Evolutionary conservation across 345 rosid species (phyloP).

Genomic region (Carallia brachiata): DNA sequence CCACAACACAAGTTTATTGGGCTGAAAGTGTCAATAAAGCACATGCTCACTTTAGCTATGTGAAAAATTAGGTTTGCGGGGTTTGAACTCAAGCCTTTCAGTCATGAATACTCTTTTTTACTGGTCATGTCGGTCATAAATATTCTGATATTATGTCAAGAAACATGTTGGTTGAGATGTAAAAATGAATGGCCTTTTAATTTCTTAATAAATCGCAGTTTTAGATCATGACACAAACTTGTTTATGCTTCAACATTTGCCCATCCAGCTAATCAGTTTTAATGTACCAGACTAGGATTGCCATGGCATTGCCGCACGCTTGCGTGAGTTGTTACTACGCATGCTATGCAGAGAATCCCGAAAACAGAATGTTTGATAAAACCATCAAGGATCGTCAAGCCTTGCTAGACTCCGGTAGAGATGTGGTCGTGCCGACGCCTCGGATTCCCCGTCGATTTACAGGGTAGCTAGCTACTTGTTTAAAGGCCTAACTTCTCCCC

Average conservation of each 20-base stretch:
- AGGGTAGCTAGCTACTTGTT: not conserved
- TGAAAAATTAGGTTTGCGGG: no score
- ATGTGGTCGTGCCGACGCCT: conserved; percentile 58
- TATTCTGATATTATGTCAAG: no score
- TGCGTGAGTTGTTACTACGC: conserved; percentile 92
- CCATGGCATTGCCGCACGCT: conserved; percentile 96
- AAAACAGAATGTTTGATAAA: conserved; percentile 61
- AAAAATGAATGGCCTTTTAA: no score
- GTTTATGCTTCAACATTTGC: not conserved
- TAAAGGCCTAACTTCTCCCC: not conserved
- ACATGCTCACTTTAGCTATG: no score
- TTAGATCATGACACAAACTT: conserved; percentile 17
- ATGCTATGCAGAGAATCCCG: conserved; percentile 88
- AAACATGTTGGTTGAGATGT: no score
- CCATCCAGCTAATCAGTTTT: conserved; percentile 16
- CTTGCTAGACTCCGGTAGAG: conserved; percentile 50
- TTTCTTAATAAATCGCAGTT: not conserved
- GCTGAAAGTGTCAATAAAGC: no score
- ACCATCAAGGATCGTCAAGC: conserved; percentile 55
- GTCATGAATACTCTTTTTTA: no score
- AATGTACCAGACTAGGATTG: conserved; percentile 72
- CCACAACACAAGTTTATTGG: no score
- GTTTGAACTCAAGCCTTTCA: no score
- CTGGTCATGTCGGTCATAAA: no score
- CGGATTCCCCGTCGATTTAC: conserved; percentile 49